Evolutionary conservation across 345 rosid genomes (phyloP).

Genomic region (Aquilaria yunnanensis): DNA sequence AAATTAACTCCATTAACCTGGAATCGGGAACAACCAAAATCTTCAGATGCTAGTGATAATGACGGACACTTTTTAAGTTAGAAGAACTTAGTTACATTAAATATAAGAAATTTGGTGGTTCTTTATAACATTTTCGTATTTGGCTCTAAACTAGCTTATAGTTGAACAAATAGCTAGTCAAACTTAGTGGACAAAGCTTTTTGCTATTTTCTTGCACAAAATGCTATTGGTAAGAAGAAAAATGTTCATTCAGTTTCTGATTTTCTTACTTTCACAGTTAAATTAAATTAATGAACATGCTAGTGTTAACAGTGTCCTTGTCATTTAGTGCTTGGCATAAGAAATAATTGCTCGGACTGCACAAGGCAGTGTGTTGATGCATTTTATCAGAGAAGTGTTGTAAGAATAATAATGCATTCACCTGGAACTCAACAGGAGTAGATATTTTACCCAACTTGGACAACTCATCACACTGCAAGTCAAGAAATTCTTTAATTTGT

Average conservation of each 20-base stretch:
- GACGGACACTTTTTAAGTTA: no score
- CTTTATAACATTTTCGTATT: no score
- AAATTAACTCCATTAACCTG: slow-evolving; percentile 63
- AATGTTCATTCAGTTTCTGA: no score
- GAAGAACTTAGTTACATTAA: no score
- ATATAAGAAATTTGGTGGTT: no score
- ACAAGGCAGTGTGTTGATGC: background rate
- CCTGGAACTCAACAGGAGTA: slow-evolving; percentile 60
- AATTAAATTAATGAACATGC: no score
- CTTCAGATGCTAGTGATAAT: background rate
- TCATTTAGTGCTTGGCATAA: no score
- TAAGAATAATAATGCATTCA: slow-evolving; percentile 7
- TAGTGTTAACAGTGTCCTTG: no score
- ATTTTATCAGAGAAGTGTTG: no score
- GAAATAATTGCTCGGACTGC: background rate
- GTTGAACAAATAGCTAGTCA: background rate
- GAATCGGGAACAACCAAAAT: slow-evolving; percentile 4
- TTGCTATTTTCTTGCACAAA: no score
- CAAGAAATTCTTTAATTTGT: background rate
- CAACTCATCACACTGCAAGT: slow-evolving; percentile 57
- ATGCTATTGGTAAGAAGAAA: no score
- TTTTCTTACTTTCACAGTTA: no score
- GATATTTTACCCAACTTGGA: slow-evolving; percentile 40
- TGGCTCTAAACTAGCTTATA: background rate
- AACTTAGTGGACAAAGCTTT: background rate